Conservation (phyloP, 805 yeast species). For the Metschnikowia bowlesiae region DNA sequence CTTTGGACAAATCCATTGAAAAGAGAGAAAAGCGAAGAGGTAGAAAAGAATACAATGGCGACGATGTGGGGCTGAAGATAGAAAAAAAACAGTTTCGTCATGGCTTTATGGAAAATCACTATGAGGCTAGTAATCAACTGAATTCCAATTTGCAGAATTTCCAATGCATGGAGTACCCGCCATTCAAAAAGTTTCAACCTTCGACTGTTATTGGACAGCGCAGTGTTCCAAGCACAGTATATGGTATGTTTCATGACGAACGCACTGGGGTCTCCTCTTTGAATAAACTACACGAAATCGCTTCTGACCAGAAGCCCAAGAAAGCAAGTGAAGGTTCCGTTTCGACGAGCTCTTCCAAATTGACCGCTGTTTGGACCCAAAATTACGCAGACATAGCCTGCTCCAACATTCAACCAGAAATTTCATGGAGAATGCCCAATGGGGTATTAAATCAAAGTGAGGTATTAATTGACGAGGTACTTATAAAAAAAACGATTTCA, state of each 20-base stretch:
- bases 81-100: background rate
- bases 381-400: background rate
- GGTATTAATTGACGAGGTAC: slow-evolving; percentile 36
- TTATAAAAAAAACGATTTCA: slow-evolving; percentile 79
- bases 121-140: background rate
- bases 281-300: background rate
- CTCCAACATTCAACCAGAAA: background rate
- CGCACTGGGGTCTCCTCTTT: background rate
- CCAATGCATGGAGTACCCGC: background rate
- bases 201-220: background rate
- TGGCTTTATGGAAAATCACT: slow-evolving; percentile 5
- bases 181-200: background rate
- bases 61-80: background rate
- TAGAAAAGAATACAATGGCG: slow-evolving; percentile 18
- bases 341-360: background rate
- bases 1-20: slow-evolving; percentile 38
- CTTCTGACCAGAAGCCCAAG: background rate
- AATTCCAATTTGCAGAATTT: background rate
- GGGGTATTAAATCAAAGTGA: background rate
- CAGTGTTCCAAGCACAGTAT: background rate
- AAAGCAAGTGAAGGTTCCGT: background rate
- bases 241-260: background rate
- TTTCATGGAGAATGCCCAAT: background rate
- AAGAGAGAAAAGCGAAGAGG: slow-evolving; percentile 39
- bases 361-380: background rate